Conservation (phyloP, 2,329 filamentous ascomycete genomes). For the Ophioceras dolichostomum region DNA sequence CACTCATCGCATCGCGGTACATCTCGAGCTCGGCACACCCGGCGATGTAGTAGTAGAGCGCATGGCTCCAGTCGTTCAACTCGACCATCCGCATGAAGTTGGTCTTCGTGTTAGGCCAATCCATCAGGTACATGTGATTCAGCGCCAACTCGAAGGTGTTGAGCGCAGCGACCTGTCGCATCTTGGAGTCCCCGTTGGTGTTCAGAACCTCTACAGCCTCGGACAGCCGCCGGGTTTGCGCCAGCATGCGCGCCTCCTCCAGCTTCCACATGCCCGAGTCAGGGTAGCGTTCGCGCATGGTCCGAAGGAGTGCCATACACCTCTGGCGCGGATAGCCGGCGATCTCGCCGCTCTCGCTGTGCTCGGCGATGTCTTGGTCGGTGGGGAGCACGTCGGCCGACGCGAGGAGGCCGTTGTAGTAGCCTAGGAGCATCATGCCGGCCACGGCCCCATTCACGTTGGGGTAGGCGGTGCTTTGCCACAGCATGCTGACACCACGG, state of each 20-base stretch:
- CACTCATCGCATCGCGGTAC: constrained; percentile 52
- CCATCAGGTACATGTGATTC: constrained; percentile 65
- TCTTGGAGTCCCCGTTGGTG: constrained; percentile 49
- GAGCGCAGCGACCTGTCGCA: constrained; percentile 81
- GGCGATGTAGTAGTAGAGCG: constrained; percentile 81
- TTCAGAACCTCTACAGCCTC: constrained; percentile 55
- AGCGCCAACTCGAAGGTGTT: constrained; percentile 76
- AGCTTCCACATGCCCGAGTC: constrained; percentile 76
- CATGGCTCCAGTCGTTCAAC: constrained; percentile 84
- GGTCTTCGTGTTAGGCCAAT: constrained; percentile 61
- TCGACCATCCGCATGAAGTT: constrained; percentile 64
- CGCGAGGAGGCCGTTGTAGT: constrained; percentile 78
- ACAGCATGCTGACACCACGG: constrained; percentile 72
- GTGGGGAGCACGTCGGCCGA: constrained; percentile 77
- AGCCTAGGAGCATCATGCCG: constrained; percentile 67
- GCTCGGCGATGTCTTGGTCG: constrained; percentile 35
- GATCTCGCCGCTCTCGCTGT: constrained; percentile 38
- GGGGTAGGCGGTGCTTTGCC: constrained; percentile 73
- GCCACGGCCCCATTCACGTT: constrained; percentile 92
- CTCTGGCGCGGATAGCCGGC: constrained; percentile 61
- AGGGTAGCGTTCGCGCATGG: constrained; percentile 70
- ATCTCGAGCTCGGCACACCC: constrained; percentile 68
- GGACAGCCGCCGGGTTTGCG: constrained; percentile 52
- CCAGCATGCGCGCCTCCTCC: constrained; percentile 71
- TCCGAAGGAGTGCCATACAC: constrained; percentile 52